Conservation (phyloP, 2,329 filamentous ascomycete species). For the Xylaria multiplex region DNA sequence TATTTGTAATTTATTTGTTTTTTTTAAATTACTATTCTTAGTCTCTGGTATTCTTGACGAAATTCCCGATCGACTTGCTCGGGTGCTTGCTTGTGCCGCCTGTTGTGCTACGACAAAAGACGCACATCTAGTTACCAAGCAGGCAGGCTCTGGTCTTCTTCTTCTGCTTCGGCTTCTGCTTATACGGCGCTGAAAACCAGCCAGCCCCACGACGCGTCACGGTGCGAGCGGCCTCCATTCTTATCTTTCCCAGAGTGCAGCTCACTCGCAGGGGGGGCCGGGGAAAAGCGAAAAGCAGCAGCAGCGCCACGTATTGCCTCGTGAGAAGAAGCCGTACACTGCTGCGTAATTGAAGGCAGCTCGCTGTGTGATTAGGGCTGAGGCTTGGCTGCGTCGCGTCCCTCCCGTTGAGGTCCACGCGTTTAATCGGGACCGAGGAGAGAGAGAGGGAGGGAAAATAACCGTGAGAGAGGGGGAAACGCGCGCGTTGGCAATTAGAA, state of each 20-base stretch:
- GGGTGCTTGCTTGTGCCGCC: not conserved
- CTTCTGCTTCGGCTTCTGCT: not conserved
- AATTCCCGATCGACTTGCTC: slow-evolving; percentile 7
- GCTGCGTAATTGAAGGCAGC: not conserved
- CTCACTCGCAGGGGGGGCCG: not conserved
- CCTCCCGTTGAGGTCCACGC: slow-evolving; percentile 5
- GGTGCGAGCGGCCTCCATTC: slow-evolving; percentile 25
- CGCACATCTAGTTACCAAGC: not conserved
- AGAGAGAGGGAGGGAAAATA: not conserved
- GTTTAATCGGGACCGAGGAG: slow-evolving; percentile 2
- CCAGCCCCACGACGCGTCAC: slow-evolving; percentile 12
- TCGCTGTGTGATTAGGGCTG: slow-evolving; percentile 5
- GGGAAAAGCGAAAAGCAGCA: not conserved
- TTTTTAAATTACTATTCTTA: not conserved
- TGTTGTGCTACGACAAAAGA: slow-evolving; percentile 22
- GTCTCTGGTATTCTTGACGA: not conserved
- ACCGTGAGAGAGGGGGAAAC: slow-evolving; percentile 7
- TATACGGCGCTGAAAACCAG: not conserved
- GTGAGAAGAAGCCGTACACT: not conserved
- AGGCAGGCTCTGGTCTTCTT: not conserved
- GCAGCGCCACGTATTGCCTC: slow-evolving; percentile 12
- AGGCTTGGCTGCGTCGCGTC: slow-evolving; percentile 23
- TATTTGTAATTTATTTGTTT: not conserved
- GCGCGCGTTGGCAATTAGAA: slow-evolving; percentile 12
- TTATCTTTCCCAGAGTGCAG: slow-evolving; percentile 1